phyloP scores from a whole-genome alignment of 1,284 basidiomycete genomes.

The Kwoniella shivajii region DNA sequence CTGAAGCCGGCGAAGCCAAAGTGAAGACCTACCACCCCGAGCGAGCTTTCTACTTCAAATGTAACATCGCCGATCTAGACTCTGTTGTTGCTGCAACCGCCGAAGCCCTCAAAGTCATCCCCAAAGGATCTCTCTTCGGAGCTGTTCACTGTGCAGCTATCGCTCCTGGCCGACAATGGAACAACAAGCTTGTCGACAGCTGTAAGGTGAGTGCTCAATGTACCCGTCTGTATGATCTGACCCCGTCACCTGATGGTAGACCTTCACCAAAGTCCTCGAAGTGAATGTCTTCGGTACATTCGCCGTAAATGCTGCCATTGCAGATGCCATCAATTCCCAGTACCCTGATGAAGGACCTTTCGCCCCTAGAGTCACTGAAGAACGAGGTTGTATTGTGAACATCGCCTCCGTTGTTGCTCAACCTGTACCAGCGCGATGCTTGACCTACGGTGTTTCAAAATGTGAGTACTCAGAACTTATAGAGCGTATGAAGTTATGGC shows the following conservation, averaged over 20 bases:
- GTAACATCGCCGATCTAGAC: conserved; percentile 22
- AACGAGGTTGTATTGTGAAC: conserved; percentile 42
- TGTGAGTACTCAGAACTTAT: conserved; percentile 18
- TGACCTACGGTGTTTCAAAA: conserved; percentile 39
- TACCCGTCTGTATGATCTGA: no score
- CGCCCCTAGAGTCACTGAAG: conserved; percentile 22
- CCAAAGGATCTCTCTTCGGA: conserved; percentile 33
- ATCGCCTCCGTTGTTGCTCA: conserved; percentile 32
- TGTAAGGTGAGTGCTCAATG: not conserved
- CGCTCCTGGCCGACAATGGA: conserved; percentile 20
- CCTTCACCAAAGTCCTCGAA: conserved; percentile 28
- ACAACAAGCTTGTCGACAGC: conserved; percentile 18
- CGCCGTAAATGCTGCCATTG: conserved; percentile 31
- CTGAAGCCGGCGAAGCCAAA: conserved; percentile 20
- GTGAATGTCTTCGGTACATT: conserved; percentile 40
- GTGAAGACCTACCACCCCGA: conserved; percentile 26
- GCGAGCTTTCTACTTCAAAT: conserved; percentile 24
- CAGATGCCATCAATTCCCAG: conserved; percentile 42
- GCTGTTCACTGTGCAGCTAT: conserved; percentile 39
- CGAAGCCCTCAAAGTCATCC: conserved; percentile 18
- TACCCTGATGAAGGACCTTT: conserved; percentile 27
- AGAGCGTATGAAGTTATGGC: not conserved
- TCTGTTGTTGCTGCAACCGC: conserved; percentile 11
- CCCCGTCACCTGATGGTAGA: no score
- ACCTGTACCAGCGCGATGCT: conserved; percentile 32